Base-by-base conservation (phyloP, 352 stramenopile genomes). In the Globisporangium mamillatum region DNA sequence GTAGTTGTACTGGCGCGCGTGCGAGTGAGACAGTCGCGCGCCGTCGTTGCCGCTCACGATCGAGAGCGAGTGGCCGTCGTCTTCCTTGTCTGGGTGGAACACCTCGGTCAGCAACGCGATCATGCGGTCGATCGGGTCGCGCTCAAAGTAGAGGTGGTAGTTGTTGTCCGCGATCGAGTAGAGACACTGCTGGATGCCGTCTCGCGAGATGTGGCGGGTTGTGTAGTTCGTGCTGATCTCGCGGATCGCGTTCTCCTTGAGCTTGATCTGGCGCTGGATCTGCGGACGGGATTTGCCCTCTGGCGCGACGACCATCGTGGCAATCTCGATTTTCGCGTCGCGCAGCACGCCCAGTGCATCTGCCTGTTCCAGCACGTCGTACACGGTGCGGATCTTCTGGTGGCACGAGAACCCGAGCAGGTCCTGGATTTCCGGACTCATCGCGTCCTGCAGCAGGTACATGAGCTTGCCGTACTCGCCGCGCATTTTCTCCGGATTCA, bases 401-500 rank as follows among this genome's bases (percentile, higher is more conserved):
- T 92, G 68, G 60, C 87, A 86, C 52, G 86, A 92, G 60, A 98
- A 96, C 1, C 89, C 91, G 18, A 98, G 75, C 34, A 97, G 74
- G 14, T 96, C 84, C 57, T 92, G 75, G 32, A 98, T 79, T 46
- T 93, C 83, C 0, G 84, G 80, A n/a, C 76, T 90, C 62, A 94
- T 83, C 12, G 93, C 91, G 71, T 98, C 94, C 77, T 98, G 92
- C 54, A 98, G 69, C 27, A 98, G 68, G 70, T 97, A 98, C 76
- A 98, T 95, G 63, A 99, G 87, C 82, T 98, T 98, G 67, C 96
- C 96, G 75, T 99, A 99, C 69, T 98, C 94, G 52, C 91, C 92
- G 25, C 96, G 87, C 95, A 99, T 98, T 75, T 98, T 98, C 80
- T 99, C 96, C 6, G 97, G 97, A 81, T 99, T 99, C 94, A 98